Evolutionary conservation across 2,329 filamentous ascomycete genomes (phyloP), one percentile per base, ranked within the genome.

Genomic region (Dothiorella sarmentorum): DNA sequence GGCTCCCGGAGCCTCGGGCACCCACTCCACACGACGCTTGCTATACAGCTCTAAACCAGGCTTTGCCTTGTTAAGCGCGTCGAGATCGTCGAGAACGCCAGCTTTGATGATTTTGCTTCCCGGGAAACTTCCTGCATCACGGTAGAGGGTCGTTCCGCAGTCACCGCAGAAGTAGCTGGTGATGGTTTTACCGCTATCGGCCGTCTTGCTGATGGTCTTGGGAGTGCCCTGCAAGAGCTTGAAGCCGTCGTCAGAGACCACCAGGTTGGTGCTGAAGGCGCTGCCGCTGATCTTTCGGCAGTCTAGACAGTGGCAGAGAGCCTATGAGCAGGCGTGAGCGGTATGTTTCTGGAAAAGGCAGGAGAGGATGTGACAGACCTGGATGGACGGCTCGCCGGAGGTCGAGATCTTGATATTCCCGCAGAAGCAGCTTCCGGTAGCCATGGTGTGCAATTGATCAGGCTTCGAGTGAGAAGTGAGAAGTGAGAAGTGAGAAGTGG

Each of bases 241-340:
- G 71, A 83, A 81, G 22, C 68, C 70, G 6, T 75, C 68, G 4
- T 68, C 72, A 1, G 75, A 69, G 24, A 80, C 74, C 59, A 82
- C 61, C 40, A 78, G 67, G 71, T 77, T 83, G 66, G 78, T 79
- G 67, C 78, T 80, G 68, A 80, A 84, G 10, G 76, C 75, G 31
- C 75, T 76, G 20, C 83, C 80, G 6, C 72, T 73, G 62, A 84
- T 82, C 71, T 85, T 85, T 44, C 77, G 78, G 69, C 82, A 85
- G 66, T 83, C 81, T 15, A 70, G 61, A 66, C 83, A 86, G 69
- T 85, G 82, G 72, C 57, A 59, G 7, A 33, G 17, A 15, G 47
- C 47, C 57, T 59, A n/a, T 3, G 17, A 5, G 37, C 15, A 24
- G 17, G 17, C 15, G 4, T 26, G 49, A 47, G 31, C 31, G 33